Percentiles rank a stretch among this genome's conserved stretches.
phyloP scores from a whole-genome alignment of 305 asterid genomes.

The Fraxinus greggii region DNA sequence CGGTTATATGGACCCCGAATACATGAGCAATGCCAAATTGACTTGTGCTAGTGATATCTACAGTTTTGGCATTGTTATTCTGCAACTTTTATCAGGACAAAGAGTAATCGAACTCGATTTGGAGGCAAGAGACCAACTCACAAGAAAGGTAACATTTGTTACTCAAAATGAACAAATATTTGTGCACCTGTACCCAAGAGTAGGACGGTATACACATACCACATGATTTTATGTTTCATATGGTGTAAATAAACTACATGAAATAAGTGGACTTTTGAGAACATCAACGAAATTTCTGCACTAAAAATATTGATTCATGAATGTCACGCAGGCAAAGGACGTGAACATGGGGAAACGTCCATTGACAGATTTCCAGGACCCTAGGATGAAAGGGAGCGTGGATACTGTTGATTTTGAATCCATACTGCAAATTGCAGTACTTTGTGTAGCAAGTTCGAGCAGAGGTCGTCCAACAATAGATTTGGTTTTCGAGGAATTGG shows the following conservation, averaged over 20 bases:
- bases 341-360: slow-evolving; percentile 70
- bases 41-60: slow-evolving; percentile 82
- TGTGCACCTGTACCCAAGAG: neutral
- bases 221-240: neutral
- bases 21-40: slow-evolving; percentile 84
- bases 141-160: slow-evolving; percentile 52
- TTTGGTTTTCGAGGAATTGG: slow-evolving; percentile 62
- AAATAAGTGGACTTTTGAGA: neutral
- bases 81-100: slow-evolving; percentile 78
- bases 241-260: neutral
- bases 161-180: neutral
- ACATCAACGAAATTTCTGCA: neutral
- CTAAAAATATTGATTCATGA: slow-evolving; percentile 15
- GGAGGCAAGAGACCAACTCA: slow-evolving; percentile 79
- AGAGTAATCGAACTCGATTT: slow-evolving; percentile 71
- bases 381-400: slow-evolving; percentile 43
- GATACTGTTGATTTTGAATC: slow-evolving; percentile 66
- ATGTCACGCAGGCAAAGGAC: slow-evolving; percentile 70
- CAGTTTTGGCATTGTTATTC: slow-evolving; percentile 75
- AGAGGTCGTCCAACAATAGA: slow-evolving; percentile 73
- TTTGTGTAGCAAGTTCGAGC: slow-evolving; percentile 70
- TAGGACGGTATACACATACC: neutral
- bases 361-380: slow-evolving; percentile 64
- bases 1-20: slow-evolving; percentile 91
- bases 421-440: slow-evolving; percentile 74